These are phyloP conservation scores for Diaporthe longicolla DNA, from an alignment of 2,329 filamentous ascomycete species.

Conservation along the genomic window DNA sequence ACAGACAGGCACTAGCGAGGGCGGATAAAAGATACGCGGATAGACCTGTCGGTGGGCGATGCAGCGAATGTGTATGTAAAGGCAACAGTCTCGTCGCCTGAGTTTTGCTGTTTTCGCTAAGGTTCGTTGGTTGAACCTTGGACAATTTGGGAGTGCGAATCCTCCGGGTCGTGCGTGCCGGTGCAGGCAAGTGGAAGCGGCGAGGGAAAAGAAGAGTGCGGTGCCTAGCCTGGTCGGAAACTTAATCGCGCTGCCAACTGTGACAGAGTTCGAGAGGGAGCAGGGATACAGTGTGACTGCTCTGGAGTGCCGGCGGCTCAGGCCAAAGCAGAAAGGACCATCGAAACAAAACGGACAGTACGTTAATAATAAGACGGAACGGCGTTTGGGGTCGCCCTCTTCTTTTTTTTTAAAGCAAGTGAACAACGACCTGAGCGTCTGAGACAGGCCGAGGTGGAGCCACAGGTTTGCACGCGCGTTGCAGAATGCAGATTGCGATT, in stretches of 20 bases:
- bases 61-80: neutral
- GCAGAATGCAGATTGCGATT: slow-evolving; percentile 13
- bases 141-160: neutral
- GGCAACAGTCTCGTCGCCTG: neutral
- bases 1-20: slow-evolving; percentile 8
- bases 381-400: neutral
- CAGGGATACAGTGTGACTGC: neutral
- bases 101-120: slow-evolving; percentile 15
- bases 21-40: neutral
- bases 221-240: slow-evolving; percentile 7
- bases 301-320: neutral
- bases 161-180: slow-evolving; percentile 1
- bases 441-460: neutral
- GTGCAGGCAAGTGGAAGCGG: slow-evolving; percentile 1
- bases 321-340: neutral
- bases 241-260: slow-evolving; percentile 22
- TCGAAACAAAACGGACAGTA: neutral
- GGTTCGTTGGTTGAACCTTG: slow-evolving; percentile 15
- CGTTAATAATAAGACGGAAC: neutral
- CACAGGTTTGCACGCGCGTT: slow-evolving; percentile 3
- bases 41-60: neutral
- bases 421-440: neutral
- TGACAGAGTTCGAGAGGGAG: slow-evolving; percentile 2
- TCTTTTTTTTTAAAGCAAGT: slow-evolving; percentile 10
- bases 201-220: neutral